These are phyloP conservation scores for Vaccinium corymbosum DNA, from an alignment of 148 eudicot genomes.

Conservation along the genomic window DNA sequence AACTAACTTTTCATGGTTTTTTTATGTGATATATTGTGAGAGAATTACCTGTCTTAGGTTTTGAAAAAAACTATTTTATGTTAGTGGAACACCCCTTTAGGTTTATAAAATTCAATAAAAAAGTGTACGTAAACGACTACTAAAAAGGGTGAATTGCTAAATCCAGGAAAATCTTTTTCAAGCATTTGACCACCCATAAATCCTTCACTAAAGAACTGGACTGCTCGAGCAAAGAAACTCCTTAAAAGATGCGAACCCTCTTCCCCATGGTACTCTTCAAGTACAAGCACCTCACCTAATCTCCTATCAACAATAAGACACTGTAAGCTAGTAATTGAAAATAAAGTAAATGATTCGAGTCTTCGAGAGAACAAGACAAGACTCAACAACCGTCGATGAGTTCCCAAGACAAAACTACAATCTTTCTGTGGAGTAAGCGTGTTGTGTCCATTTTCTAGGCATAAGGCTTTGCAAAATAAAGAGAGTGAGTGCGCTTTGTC, in stretches of 20 bases:
- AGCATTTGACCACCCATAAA: neutral
- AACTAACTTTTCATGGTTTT: too few relatives aligned
- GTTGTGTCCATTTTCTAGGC: neutral
- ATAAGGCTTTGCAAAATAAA: neutral
- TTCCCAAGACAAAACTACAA: neutral
- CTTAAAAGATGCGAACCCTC: conserved; percentile 49
- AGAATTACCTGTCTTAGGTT: too few relatives aligned
- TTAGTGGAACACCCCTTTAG: too few relatives aligned
- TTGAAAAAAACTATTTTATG: too few relatives aligned
- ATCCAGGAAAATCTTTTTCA: conserved; percentile 1
- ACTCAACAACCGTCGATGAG: neutral
- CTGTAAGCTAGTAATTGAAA: neutral
- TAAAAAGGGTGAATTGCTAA: conserved; percentile 5
- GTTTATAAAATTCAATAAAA: neutral
- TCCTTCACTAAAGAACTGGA: neutral
- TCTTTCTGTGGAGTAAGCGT: neutral
- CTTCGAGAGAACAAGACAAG: neutral
- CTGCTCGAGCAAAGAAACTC: neutral
- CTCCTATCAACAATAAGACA: conserved; percentile 4
- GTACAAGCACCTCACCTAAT: conserved; percentile 64
- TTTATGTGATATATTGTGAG: too few relatives aligned
- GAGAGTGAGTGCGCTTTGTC: too few relatives aligned
- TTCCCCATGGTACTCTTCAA: conserved; percentile 81
- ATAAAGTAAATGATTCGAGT: neutral
- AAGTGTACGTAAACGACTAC: neutral